Conservation (phyloP, 2,329 filamentous ascomycete genomes). For the Bipolaris gigantea region DNA sequence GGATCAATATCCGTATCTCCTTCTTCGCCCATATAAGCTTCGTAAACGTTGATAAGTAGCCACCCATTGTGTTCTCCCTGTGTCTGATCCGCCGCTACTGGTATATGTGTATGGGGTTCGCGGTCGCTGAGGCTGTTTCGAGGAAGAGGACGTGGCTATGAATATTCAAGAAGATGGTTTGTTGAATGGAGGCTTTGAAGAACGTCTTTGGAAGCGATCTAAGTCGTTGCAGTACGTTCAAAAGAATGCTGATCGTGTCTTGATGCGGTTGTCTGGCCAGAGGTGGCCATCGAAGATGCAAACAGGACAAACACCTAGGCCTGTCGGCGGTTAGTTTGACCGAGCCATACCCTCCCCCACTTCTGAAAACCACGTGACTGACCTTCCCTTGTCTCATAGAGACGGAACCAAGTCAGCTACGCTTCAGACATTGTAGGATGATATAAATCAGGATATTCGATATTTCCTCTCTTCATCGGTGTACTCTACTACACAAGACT, state of each 20-base stretch:
- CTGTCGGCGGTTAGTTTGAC: conserved; percentile 12
- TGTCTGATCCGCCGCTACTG: conserved; percentile 14
- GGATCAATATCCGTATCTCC: conserved; percentile 93
- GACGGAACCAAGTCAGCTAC: not conserved
- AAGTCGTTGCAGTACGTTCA: not conserved
- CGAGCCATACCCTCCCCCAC: not conserved
- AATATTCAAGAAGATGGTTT: not conserved
- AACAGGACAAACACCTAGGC: conserved; percentile 28
- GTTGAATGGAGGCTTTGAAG: not conserved
- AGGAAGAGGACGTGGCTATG: not conserved
- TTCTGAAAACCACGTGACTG: not conserved
- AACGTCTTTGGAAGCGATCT: not conserved
- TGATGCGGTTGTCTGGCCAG: conserved; percentile 27
- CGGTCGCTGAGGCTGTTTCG: conserved; percentile 9
- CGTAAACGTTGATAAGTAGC: conserved; percentile 37
- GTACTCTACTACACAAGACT: too few species aligned
- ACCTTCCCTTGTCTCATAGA: not conserved
- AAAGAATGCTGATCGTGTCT: conserved; percentile 4
- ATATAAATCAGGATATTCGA: too few species aligned
- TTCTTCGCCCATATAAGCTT: conserved; percentile 76
- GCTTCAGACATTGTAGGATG: not conserved
- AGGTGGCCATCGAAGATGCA: conserved; percentile 26
- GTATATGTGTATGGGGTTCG: conserved; percentile 18
- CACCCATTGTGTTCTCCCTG: conserved; percentile 35
- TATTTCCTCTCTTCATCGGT: too few species aligned